Evolutionary conservation across 768 basidiomycete genomes (phyloP).

Genomic region (Lanmaoa rubissima): DNA sequence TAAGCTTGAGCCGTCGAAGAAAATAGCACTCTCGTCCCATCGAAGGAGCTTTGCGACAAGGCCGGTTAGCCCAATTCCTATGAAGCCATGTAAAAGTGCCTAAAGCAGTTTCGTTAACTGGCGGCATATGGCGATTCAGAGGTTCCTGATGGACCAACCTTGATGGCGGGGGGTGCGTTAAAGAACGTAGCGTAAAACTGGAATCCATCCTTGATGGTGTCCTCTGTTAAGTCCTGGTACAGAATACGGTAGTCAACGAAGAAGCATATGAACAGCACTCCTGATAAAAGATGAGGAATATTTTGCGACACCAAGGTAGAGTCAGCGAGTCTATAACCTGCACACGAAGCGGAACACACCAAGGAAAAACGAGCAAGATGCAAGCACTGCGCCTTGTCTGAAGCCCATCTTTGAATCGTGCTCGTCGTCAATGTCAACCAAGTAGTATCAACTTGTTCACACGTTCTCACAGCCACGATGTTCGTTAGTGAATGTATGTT

Average conservation of each 20-base stretch:
- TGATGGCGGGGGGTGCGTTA: conserved; percentile 90
- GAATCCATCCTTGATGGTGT: conserved; percentile 71
- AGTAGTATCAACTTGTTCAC: conserved; percentile 9
- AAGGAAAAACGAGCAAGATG: conserved; percentile 86
- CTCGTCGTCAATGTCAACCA: not conserved
- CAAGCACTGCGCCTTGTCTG: conserved; percentile 83
- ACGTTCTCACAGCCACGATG: conserved; percentile 24
- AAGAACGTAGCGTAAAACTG: conserved; percentile 92
- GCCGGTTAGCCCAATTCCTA: conserved; percentile 73
- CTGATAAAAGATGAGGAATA: conserved; percentile 34
- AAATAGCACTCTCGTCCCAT: conserved; percentile 93
- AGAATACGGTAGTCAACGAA: conserved; percentile 86
- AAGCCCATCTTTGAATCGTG: conserved; percentile 65
- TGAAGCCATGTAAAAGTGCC: conserved; percentile 86
- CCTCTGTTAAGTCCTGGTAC: conserved; percentile 63
- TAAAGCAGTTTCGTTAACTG: conserved; percentile 27
- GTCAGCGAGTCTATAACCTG: conserved; percentile 13
- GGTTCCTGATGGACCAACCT: conserved; percentile 47
- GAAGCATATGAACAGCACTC: conserved; percentile 80
- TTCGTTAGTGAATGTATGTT: too few species aligned
- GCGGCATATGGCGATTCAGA: not conserved
- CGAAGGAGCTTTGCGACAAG: conserved; percentile 76
- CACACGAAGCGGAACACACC: conserved; percentile 48
- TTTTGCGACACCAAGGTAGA: not conserved
- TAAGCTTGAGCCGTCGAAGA: conserved; percentile 88